Evolutionary conservation across 768 basidiomycete species (phyloP).

Genomic region (Cyclocybe aegerita): DNA sequence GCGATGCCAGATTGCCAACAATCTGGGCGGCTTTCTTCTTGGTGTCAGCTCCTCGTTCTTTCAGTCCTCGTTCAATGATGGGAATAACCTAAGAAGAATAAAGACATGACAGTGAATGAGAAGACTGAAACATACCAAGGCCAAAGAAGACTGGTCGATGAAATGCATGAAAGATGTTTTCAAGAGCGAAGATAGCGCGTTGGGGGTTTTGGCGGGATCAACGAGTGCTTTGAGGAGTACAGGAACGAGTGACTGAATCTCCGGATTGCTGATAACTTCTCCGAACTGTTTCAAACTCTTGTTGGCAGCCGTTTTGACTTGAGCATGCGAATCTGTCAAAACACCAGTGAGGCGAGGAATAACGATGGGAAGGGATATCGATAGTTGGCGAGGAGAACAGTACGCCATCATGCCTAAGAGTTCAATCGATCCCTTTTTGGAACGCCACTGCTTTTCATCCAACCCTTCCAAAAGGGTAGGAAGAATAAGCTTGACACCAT

Average conservation of each 20-base stretch:
- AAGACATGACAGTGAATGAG: not conserved
- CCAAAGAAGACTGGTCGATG: conserved; percentile 95
- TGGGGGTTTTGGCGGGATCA: conserved; percentile 89
- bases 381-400: conserved; percentile 93
- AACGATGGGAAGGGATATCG: conserved; percentile 92
- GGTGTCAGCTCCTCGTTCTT: conserved; percentile 89
- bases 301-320: conserved; percentile 91
- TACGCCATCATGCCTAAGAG: conserved; percentile 98
- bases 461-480: conserved; percentile 87
- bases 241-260: conserved; percentile 89
- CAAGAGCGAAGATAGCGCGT: conserved; percentile 80
- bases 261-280: conserved; percentile 97
- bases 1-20: conserved; percentile 92
- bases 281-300: conserved; percentile 97
- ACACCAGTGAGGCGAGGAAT: conserved; percentile 95
- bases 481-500: conserved; percentile 93
- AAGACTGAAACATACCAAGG: conserved; percentile 55
- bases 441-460: conserved; percentile 98
- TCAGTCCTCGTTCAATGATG: conserved; percentile 89
- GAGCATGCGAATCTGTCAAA: conserved; percentile 95
- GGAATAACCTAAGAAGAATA: conserved; percentile 70
- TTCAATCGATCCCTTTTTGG: conserved; percentile 97
- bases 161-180: conserved; percentile 98
- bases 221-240: conserved; percentile 92
- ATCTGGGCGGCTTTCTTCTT: conserved; percentile 97